These are phyloP conservation scores for Neoscytalidium dimidiatum DNA, from an alignment of 2,329 filamentous ascomycete genomes.

Conservation along the genomic window DNA sequence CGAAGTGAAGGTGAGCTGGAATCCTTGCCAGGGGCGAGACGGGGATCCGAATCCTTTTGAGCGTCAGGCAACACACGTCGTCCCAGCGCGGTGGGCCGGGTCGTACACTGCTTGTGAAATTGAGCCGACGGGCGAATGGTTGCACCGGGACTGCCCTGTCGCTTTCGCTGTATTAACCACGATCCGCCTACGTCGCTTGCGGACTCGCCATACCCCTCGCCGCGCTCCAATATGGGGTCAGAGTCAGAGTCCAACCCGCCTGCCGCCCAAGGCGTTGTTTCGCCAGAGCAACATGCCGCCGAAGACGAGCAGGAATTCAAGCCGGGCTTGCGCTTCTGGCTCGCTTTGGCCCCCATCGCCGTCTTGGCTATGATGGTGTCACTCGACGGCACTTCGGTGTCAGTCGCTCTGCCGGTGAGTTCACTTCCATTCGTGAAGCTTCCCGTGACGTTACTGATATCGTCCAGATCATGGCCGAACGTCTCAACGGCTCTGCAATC, in stretches of 20 bases:
- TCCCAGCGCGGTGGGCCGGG: background rate
- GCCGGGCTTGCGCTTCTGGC: constrained; percentile 38
- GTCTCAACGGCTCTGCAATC: constrained; percentile 38
- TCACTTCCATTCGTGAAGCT: background rate
- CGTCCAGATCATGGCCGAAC: constrained; percentile 34
- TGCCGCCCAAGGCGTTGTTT: background rate
- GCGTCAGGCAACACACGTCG: background rate
- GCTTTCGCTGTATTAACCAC: too few species aligned
- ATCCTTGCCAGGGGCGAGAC: background rate
- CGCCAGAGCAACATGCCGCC: background rate
- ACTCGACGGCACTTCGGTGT: constrained; percentile 26
- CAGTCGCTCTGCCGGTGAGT: constrained; percentile 28
- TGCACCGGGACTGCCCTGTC: background rate
- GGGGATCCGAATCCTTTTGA: background rate
- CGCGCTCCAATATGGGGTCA: background rate
- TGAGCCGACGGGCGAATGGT: background rate
- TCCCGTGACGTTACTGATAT: constrained; percentile 11
- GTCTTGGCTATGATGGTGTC: constrained; percentile 23
- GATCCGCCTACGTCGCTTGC: background rate
- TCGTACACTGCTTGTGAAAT: background rate
- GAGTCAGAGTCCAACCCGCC: background rate
- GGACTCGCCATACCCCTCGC: background rate
- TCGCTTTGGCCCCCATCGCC: constrained; percentile 25
- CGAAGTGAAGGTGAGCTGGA: too few species aligned
- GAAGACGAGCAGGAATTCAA: constrained; percentile 23